phyloP scores from a whole-genome alignment of 2,329 filamentous ascomycete species.

The Aspergillus hortae region DNA sequence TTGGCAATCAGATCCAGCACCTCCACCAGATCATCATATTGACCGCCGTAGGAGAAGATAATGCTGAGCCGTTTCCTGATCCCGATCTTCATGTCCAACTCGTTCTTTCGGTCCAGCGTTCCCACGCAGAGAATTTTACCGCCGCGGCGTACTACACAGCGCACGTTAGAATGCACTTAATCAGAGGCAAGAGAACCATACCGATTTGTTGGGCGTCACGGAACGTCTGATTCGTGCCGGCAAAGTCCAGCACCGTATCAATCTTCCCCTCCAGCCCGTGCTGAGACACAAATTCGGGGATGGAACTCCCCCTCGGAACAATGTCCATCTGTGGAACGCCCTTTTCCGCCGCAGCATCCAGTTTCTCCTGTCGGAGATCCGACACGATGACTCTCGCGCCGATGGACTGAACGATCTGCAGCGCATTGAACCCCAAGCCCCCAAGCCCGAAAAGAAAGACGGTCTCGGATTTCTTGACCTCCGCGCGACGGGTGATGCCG shows the following conservation, averaged over 20 bases:
- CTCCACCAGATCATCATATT: conserved; percentile 33
- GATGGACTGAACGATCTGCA: conserved; percentile 46
- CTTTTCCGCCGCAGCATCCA: conserved; percentile 24
- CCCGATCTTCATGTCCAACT: conserved; percentile 44
- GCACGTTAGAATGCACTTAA: no score
- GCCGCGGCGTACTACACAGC: conserved; percentile 29
- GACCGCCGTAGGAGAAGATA: conserved; percentile 45
- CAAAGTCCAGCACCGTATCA: conserved; percentile 33
- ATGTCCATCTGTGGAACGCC: conserved; percentile 31
- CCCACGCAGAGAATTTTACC: conserved; percentile 38
- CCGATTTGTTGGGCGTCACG: conserved; percentile 26
- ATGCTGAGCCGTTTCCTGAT: conserved; percentile 42
- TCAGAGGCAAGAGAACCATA: neutral
- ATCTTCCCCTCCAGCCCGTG: conserved; percentile 20
- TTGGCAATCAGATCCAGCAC: conserved; percentile 29
- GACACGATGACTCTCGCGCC: conserved; percentile 44
- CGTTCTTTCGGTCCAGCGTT: conserved; percentile 38
- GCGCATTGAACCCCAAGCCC: conserved; percentile 41
- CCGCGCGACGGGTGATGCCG: conserved; percentile 34
- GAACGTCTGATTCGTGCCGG: conserved; percentile 36
- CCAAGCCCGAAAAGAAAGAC: conserved; percentile 42
- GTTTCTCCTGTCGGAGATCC: conserved; percentile 32
- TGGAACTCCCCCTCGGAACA: conserved; percentile 25
- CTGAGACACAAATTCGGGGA: conserved; percentile 27
- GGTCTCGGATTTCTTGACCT: conserved; percentile 34